A percentile compares a stretch with the other conserved stretches of the same genome.
Evolutionary conservation across 2,329 filamentous ascomycete genomes (phyloP).

Genomic region (Didymella glomerata): DNA sequence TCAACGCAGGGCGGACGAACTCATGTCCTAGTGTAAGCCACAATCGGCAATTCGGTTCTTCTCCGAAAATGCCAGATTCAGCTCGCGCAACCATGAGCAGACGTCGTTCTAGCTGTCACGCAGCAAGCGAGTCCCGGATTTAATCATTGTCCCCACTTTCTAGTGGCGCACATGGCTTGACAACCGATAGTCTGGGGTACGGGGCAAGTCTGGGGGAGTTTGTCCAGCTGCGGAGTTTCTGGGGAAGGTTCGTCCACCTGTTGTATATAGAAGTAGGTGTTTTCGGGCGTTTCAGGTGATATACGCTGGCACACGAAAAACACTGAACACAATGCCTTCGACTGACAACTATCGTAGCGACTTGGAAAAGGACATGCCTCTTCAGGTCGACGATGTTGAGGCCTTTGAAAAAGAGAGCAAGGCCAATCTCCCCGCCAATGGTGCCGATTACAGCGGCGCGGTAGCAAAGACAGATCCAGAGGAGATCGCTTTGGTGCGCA

Average conservation of each 20-base stretch:
- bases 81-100: background rate
- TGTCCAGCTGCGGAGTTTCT: constrained; percentile 24
- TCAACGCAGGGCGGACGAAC: background rate
- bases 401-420: constrained; percentile 29
- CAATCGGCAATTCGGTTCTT: background rate
- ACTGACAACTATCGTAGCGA: constrained; percentile 14
- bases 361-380: constrained; percentile 28
- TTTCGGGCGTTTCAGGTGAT: background rate
- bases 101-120: background rate
- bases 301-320: background rate
- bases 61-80: background rate
- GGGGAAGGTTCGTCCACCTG: constrained; percentile 31
- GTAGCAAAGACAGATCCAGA: constrained; percentile 35
- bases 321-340: constrained; percentile 20
- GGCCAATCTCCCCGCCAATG: background rate
- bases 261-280: constrained; percentile 25
- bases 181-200: constrained; percentile 18
- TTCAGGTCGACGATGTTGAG: constrained; percentile 33
- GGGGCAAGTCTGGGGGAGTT: constrained; percentile 38
- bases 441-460: constrained; percentile 36
- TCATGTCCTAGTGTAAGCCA: constrained; percentile 24
- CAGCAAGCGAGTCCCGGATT: background rate
- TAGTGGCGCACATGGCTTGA: constrained; percentile 9
- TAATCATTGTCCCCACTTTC: background rate
- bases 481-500: constrained; percentile 40